Evolutionary conservation across 208 protist genomes (phyloP).

Genomic region (Blastocrithidia nonstop): DNA sequence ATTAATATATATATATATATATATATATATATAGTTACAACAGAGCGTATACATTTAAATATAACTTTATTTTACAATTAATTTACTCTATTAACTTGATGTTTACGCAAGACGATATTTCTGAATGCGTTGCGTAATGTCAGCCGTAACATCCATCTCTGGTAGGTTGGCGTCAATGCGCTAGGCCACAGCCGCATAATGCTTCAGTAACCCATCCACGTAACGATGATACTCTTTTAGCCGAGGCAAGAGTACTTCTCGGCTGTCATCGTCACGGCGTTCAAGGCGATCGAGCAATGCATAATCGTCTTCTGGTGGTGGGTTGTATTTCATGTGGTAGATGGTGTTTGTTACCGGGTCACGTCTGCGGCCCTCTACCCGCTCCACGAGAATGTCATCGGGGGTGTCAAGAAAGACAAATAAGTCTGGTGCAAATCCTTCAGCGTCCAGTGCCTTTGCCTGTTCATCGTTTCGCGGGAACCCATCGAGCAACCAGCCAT

Average conservation of each 20-base stretch:
- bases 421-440: slow-evolving; percentile 41
- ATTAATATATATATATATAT: slow-evolving; percentile 3
- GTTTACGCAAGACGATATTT: slow-evolving; percentile 7
- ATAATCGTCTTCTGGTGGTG: slow-evolving; percentile 48
- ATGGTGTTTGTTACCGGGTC: slow-evolving; percentile 67
- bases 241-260: slow-evolving; percentile 41
- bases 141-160: slow-evolving; percentile 17
- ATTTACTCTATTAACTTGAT: background rate
- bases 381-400: slow-evolving; percentile 61
- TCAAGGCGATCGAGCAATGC: slow-evolving; percentile 64
- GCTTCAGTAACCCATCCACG: slow-evolving; percentile 30
- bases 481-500: slow-evolving; percentile 86
- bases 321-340: slow-evolving; percentile 84
- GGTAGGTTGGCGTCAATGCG: slow-evolving; percentile 29
- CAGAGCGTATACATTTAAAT: background rate
- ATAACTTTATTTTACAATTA: background rate
- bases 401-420: slow-evolving; percentile 59
- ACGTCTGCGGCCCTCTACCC: slow-evolving; percentile 69
- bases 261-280: slow-evolving; percentile 73
- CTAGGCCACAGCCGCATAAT: slow-evolving; percentile 42
- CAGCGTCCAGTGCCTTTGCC: slow-evolving; percentile 49
- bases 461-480: slow-evolving; percentile 78
- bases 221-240: slow-evolving; percentile 58
- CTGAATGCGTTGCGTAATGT: slow-evolving; percentile 21
- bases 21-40: background rate